A percentile compares a stretch with the other conserved stretches of the same genome.
These are phyloP conservation scores for Chaetoceros tenuissimus DNA, from an alignment of 108 stramenopile species.

Conservation along the genomic window DNA sequence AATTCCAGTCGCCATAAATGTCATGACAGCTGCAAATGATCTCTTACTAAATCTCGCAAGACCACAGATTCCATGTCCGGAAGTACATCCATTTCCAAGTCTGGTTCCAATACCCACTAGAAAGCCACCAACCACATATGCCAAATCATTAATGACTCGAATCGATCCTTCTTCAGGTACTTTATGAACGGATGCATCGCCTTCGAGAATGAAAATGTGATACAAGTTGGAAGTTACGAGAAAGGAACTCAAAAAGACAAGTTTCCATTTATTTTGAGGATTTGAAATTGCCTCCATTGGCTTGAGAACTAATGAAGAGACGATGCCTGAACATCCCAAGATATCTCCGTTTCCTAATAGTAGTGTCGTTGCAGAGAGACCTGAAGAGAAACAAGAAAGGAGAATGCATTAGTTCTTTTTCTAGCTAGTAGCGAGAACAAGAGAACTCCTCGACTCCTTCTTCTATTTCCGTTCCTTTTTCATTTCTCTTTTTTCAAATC, in stretches of 20 bases:
- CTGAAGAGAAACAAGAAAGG: too few species aligned
- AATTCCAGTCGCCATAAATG: slow-evolving; percentile 71
- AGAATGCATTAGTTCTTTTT: too few species aligned
- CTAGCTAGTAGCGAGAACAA: too few species aligned
- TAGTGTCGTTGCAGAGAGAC: slow-evolving; percentile 42
- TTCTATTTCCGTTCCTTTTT: too few species aligned
- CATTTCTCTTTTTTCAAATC: too few species aligned
- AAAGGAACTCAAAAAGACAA: slow-evolving; percentile 46
- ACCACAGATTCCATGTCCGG: slow-evolving; percentile 79
- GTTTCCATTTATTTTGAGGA: slow-evolving; percentile 45
- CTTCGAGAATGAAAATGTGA: neutral
- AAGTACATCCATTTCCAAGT: slow-evolving; percentile 69
- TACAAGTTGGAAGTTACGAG: slow-evolving; percentile 24
- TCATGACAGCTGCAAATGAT: slow-evolving; percentile 55
- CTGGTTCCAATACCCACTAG: slow-evolving; percentile 67
- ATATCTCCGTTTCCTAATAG: slow-evolving; percentile 60
- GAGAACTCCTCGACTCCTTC: too few species aligned
- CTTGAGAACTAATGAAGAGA: slow-evolving; percentile 26
- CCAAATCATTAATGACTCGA: slow-evolving; percentile 15
- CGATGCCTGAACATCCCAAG: slow-evolving; percentile 56
- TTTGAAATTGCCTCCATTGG: slow-evolving; percentile 17
- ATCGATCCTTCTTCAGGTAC: too few species aligned
- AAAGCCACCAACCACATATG: slow-evolving; percentile 48
- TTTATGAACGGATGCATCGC: neutral
- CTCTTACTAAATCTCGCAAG: slow-evolving; percentile 64